Evolutionary conservation across 75 land plant genomes (phyloP), one percentile per base, ranked within the genome.

Genomic region (Azolla pinnata): DNA sequence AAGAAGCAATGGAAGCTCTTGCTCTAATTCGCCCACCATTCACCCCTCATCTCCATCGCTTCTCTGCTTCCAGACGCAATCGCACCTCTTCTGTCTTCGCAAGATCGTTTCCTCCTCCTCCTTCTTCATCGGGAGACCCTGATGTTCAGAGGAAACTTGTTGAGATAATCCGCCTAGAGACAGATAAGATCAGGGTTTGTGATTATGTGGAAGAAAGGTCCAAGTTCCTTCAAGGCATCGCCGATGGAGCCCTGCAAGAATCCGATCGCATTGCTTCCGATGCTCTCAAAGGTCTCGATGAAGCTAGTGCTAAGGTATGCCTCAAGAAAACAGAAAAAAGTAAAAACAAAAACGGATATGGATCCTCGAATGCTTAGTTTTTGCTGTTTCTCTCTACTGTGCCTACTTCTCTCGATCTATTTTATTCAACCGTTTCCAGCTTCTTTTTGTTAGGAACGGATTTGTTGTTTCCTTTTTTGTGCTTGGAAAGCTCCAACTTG

Each of bases 171-270:
- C 69, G 76, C 72, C 78, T 93, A 27, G 80, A 89, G 52, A 55
- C 90, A 2, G 79, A 81, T 33, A 85, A 86, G 53, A 67, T 83
- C 10, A 74, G 84, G 29, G 85, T 93, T 27, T 70, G 74, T 0
- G 86, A 86, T 10, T 89, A 63, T 66, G 65, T 93, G 59, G 87
- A 89, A 23, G 90, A 93, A 38, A 62, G 79, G 17, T 74, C 99
- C 31, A 78, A 73, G 44, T 70, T 74, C 27, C 72, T 93, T 1
- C 78, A 83, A 2, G 75, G 86, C 42, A 81, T 89, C 29, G 96
- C 79, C 1, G 90, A 93, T 46, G 77, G 83, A 31, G 87, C 99
- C 59, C 83, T 77, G 59, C 63, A 72, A 1, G 90, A 93, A 77
- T 72, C 81, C 38, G 87, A 86, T 38, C 56, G 60, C 30, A 75